Evolutionary conservation across 352 stramenopile species (phyloP).

Genomic region (Pythium dissotocum): DNA sequence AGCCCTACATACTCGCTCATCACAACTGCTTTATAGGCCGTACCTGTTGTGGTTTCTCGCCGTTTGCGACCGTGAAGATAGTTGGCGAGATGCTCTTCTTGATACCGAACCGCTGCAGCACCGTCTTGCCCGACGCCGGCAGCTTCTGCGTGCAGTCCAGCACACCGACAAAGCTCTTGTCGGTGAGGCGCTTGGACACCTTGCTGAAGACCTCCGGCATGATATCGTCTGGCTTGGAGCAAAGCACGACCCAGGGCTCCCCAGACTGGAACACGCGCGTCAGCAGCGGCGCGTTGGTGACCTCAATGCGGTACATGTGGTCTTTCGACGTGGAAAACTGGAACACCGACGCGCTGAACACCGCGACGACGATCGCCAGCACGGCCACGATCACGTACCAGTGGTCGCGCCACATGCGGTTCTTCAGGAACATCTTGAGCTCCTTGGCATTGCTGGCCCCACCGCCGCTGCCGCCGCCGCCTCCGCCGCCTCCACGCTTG

Average conservation of each 20-base stretch:
- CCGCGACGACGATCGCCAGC: slow-evolving; percentile 47
- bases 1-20: background rate
- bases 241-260: slow-evolving; percentile 84
- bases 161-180: slow-evolving; percentile 64
- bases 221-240: slow-evolving; percentile 61
- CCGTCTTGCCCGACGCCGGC: slow-evolving; percentile 56
- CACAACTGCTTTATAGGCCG: background rate
- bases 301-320: slow-evolving; percentile 67
- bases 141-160: slow-evolving; percentile 73
- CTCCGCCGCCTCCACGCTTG: slow-evolving; percentile 30
- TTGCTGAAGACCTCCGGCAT: slow-evolving; percentile 76
- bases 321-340: slow-evolving; percentile 64
- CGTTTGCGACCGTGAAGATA: slow-evolving; percentile 80
- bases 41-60: slow-evolving; percentile 70
- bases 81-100: slow-evolving; percentile 61
- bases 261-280: slow-evolving; percentile 76
- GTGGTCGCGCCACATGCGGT: slow-evolving; percentile 84
- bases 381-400: slow-evolving; percentile 58
- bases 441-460: slow-evolving; percentile 63
- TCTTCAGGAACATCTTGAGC: slow-evolving; percentile 82
- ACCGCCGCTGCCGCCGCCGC: slow-evolving; percentile 28
- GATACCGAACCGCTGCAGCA: slow-evolving; percentile 64
- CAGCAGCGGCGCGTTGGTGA: slow-evolving; percentile 52
- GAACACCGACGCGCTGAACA: slow-evolving; percentile 65
- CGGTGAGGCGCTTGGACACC: slow-evolving; percentile 50